Percentiles rank a stretch among this genome's conserved stretches.
These are phyloP conservation scores for Berberis thunbergii DNA, from an alignment of 164 flowering plant genomes.

Conservation along the genomic window DNA sequence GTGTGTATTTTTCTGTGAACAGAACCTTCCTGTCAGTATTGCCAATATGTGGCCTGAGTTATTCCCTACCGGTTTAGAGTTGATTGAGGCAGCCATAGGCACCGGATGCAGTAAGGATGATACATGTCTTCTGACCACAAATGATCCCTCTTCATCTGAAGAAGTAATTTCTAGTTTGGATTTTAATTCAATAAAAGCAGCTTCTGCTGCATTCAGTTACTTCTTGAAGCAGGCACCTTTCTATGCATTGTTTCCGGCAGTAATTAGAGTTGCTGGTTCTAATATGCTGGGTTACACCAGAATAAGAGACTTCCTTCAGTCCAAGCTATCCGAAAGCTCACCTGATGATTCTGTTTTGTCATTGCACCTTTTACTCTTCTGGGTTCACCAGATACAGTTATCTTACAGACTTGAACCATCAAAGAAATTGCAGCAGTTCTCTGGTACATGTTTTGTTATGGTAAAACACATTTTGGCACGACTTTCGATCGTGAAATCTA, in stretches of 20 bases:
- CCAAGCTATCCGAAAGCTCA: constrained; percentile 34
- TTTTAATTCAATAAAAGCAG: constrained; percentile 24
- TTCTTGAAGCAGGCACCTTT: constrained; percentile 56
- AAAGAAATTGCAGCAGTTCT: constrained; percentile 31
- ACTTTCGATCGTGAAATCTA: constrained; percentile 24
- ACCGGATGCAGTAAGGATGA: constrained; percentile 12
- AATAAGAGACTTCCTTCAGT: constrained; percentile 38
- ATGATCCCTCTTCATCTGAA: constrained; percentile 1
- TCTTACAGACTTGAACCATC: constrained; percentile 32
- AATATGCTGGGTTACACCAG: constrained; percentile 18
- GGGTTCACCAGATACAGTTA: constrained; percentile 45
- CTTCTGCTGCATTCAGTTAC: constrained; percentile 40
- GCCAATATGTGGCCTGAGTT: constrained; percentile 52
- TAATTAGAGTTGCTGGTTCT: constrained; percentile 21
- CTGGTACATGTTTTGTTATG: constrained; percentile 37
- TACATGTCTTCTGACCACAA: constrained; percentile 1
- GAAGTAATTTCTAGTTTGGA: constrained; percentile 9
- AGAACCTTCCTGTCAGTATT: constrained; percentile 31
- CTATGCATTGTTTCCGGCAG: constrained; percentile 51
- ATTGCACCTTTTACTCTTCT: constrained; percentile 60
- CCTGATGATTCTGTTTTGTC: constrained; percentile 30
- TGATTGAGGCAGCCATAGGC: constrained; percentile 12
- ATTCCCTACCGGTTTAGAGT: constrained; percentile 35
- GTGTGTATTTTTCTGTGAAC: constrained; percentile 40
- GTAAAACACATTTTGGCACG: constrained; percentile 34